Evolutionary conservation across 108 stramenopile genomes (phyloP).

Genomic region (Conticribra weissflogii): DNA sequence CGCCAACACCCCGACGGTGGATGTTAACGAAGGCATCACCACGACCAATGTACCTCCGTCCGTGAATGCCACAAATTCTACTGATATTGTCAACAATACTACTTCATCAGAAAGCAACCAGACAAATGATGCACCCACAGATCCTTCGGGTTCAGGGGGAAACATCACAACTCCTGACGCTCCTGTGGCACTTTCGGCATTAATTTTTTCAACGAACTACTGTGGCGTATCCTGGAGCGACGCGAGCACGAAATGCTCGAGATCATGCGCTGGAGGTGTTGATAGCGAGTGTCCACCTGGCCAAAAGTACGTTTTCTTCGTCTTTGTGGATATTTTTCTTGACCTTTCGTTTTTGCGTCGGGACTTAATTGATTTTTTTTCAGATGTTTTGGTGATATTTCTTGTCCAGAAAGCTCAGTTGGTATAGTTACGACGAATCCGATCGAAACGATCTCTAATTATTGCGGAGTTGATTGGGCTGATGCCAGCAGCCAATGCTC

Average conservation of each 20-base stretch:
- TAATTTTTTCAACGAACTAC: background rate
- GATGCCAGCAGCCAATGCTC: constrained; percentile 13
- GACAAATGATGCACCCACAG: background rate
- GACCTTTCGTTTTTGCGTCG: background rate
- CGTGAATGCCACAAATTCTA: no score
- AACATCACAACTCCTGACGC: no score
- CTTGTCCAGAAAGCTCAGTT: background rate
- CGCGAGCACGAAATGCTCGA: background rate
- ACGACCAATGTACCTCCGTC: no score
- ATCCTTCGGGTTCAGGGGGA: no score
- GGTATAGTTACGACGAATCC: background rate
- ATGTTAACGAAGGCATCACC: no score
- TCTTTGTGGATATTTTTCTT: background rate
- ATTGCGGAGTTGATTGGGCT: constrained; percentile 24
- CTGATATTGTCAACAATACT: no score
- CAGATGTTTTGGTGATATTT: constrained; percentile 2
- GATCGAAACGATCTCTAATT: background rate
- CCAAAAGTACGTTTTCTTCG: background rate
- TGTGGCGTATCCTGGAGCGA: background rate
- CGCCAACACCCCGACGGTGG: no score
- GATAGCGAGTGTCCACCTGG: background rate
- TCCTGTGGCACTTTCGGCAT: background rate
- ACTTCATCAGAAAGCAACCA: no score
- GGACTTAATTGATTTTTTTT: background rate
- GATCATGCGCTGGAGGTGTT: background rate